Conservation (phyloP, 2,329 filamentous ascomycete genomes). For the Cladosporium austrohemisphaericum region DNA sequence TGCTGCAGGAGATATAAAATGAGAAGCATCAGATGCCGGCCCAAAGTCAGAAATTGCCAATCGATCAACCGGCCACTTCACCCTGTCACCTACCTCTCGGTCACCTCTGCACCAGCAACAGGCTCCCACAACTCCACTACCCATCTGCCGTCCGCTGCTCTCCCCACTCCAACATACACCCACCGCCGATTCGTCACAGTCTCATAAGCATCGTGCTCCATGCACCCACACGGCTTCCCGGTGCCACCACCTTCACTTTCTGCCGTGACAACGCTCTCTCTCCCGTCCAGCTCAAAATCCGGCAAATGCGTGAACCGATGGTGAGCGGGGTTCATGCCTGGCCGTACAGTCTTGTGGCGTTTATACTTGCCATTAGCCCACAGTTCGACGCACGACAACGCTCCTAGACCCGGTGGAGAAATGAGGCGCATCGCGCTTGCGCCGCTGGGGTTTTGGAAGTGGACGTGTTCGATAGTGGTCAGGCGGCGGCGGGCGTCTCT, state of each 20-base stretch:
- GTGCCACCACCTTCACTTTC: background rate
- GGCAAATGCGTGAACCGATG: slow-evolving; percentile 3
- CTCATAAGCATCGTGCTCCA: slow-evolving; percentile 9
- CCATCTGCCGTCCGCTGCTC: slow-evolving; percentile 18
- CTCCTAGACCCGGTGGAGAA: slow-evolving; percentile 17
- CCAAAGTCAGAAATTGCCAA: too few relatives aligned
- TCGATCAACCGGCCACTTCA: too few relatives aligned
- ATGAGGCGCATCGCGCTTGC: slow-evolving; percentile 14
- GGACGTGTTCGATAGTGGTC: background rate
- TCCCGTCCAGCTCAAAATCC: background rate
- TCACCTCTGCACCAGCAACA: too few relatives aligned
- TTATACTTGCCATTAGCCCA: slow-evolving; percentile 21
- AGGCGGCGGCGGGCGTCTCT: background rate
- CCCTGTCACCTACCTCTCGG: too few relatives aligned
- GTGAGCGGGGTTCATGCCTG: background rate
- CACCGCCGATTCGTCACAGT: slow-evolving; percentile 15
- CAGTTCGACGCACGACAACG: slow-evolving; percentile 17
- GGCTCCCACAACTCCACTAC: slow-evolving; percentile 18
- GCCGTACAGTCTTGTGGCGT: slow-evolving; percentile 9
- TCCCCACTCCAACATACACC: slow-evolving; percentile 16
- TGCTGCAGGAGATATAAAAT: too few relatives aligned
- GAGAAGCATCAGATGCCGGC: too few relatives aligned
- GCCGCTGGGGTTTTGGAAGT: background rate
- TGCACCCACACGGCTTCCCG: background rate
- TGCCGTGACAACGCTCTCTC: background rate